Conservation (phyloP, 805 yeast genomes). For the Lipomyces anomalus region DNA sequence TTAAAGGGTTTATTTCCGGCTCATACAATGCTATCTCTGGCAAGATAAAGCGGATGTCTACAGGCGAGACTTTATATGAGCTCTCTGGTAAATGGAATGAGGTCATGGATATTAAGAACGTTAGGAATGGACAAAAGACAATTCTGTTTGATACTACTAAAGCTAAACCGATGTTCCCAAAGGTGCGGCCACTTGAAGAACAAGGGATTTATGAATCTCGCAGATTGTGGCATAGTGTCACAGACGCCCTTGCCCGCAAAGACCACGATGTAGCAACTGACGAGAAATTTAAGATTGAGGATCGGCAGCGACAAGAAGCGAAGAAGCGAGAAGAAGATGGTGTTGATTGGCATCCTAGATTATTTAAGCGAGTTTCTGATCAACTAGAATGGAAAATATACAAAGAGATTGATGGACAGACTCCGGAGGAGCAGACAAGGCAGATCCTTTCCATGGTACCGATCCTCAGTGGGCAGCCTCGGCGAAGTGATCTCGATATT, state of each 20-base stretch:
- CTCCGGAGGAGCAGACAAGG: conserved; percentile 50
- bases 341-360: conserved; percentile 70
- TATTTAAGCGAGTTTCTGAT: conserved; percentile 49
- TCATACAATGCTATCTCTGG: conserved; percentile 88
- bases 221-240: conserved; percentile 74
- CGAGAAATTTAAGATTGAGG: conserved; percentile 82
- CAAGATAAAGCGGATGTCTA: conserved; percentile 45
- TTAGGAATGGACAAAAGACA: conserved; percentile 43
- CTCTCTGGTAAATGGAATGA: conserved; percentile 94
- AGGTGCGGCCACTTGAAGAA: conserved; percentile 68
- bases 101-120: conserved; percentile 59
- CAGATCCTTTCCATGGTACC: conserved; percentile 66
- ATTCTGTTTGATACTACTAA: conserved; percentile 57
- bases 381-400: conserved; percentile 59
- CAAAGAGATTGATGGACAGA: conserved; percentile 52
- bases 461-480: conserved; percentile 68
- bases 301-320: conserved; percentile 71
- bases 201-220: conserved; percentile 81
- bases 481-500: conserved; percentile 15
- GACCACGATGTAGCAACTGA: conserved; percentile 82
- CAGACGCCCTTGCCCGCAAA: conserved; percentile 70
- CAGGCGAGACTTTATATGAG: conserved; percentile 55
- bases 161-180: conserved; percentile 53
- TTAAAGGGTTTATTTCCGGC: conserved; percentile 91
- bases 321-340: conserved; percentile 72